phyloP scores from a whole-genome alignment of 176 grass and related monocot genomes.

The Carex pumila region DNA sequence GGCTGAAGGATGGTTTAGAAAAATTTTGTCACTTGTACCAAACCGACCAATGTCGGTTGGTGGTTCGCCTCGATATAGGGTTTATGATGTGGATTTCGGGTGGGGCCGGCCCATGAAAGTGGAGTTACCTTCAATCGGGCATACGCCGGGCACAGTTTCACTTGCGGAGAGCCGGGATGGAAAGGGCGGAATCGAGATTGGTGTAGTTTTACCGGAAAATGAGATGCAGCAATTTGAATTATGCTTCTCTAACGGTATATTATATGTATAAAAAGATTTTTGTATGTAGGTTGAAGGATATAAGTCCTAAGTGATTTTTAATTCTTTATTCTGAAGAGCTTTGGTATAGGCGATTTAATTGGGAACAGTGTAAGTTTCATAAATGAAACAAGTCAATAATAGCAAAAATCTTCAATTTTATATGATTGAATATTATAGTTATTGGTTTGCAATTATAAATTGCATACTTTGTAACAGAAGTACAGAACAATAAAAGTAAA shows the following conservation, averaged over 20 bases:
- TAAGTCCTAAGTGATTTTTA: background rate
- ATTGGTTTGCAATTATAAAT: too few relatives aligned
- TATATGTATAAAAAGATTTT: background rate
- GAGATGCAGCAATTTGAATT: slow-evolving; percentile 56
- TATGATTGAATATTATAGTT: too few relatives aligned
- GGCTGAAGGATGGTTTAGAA: slow-evolving; percentile 69
- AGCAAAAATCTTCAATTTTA: background rate
- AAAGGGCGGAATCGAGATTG: slow-evolving; percentile 66
- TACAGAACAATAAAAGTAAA: background rate
- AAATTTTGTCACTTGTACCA: slow-evolving; percentile 64
- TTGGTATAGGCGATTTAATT: background rate
- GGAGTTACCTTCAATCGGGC: slow-evolving; percentile 78
- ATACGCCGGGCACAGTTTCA: slow-evolving; percentile 87
- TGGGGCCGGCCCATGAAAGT: slow-evolving; percentile 60
- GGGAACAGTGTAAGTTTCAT: background rate
- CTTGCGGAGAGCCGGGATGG: slow-evolving; percentile 58
- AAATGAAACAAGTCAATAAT: background rate
- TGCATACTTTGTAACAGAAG: background rate
- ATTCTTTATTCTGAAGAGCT: background rate
- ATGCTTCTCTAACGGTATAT: slow-evolving; percentile 37
- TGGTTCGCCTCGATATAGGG: slow-evolving; percentile 70
- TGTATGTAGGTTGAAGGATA: background rate
- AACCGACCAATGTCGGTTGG: slow-evolving; percentile 81
- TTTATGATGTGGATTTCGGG: slow-evolving; percentile 78
- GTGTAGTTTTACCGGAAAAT: slow-evolving; percentile 55